These are phyloP conservation scores for Polyporus arcularius DNA, from an alignment of 768 basidiomycete genomes.

Conservation along the genomic window DNA sequence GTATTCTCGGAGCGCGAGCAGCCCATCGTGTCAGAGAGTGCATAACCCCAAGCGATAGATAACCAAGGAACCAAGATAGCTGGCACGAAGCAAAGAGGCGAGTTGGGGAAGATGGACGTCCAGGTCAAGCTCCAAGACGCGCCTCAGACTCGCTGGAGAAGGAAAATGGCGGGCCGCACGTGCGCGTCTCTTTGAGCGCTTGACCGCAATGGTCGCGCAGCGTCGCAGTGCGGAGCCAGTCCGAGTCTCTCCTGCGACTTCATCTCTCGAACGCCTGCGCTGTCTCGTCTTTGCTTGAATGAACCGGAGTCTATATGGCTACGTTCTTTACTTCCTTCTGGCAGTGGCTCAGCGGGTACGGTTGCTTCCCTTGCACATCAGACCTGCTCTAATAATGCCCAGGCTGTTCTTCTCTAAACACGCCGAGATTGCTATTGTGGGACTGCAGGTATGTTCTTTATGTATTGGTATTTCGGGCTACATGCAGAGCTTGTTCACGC, in stretches of 20 bases:
- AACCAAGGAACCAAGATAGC: too few species aligned
- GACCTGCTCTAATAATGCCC: conserved; percentile 3
- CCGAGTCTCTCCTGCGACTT: background rate
- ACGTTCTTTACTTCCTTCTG: conserved; percentile 53
- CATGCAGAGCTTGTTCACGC: conserved; percentile 1
- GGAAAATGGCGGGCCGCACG: background rate
- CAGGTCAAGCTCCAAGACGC: background rate
- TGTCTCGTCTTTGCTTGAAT: background rate
- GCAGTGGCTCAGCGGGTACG: conserved; percentile 58
- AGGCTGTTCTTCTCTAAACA: conserved; percentile 87
- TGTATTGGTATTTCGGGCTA: background rate
- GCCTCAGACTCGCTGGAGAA: background rate
- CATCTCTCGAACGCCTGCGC: background rate
- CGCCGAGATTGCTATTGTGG: conserved; percentile 90
- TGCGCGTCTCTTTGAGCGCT: background rate
- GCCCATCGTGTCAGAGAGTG: conserved; percentile 1
- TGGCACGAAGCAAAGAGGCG: too few species aligned
- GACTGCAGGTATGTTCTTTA: conserved; percentile 62
- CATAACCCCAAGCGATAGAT: background rate
- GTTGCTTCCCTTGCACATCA: background rate
- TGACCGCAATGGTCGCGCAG: conserved; percentile 1
- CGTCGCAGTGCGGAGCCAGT: conserved; percentile 1
- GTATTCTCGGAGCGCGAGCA: background rate
- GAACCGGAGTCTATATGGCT: conserved; percentile 18
- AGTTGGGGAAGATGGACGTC: too few species aligned